Evolutionary conservation across 805 yeast genomes (phyloP), one percentile per base, ranked within the genome.

Genomic region (Millerozyma miso): DNA sequence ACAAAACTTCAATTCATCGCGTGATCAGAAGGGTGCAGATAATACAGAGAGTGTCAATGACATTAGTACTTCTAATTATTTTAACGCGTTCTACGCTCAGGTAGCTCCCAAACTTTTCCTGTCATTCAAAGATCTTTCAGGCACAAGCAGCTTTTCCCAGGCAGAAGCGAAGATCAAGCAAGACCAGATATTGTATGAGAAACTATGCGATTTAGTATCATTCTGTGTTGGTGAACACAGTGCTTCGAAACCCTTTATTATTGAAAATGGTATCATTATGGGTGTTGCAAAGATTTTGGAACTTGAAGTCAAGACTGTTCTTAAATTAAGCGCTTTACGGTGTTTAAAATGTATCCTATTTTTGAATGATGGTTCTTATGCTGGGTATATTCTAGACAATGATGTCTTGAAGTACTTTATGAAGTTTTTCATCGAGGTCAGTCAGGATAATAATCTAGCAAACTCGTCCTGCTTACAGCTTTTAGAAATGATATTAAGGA

Each of bases 391-490:
- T 40, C 69, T 85, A 14, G 69, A 78, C 13, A 67, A 79, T 43
- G 73, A 79, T 38, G 57, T 83, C 4, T 67, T 83, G 41, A 69
- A 63, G 3, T 64, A 69, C 16, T 69, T 82, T 29, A 71, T 86
- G 43, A 55, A 59, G 1, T 65, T 79, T 38, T 68, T 85, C 47
- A 62, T 67, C 17, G 73, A 67, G 12, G 75, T 79, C 7, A 66
- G 73, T 4, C 62, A 68, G 23, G 62, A 63, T 32, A 80, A 85
- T 56, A 85, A 82, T 55, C 63, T 89, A 45, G 74, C 85, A 2
- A 85, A 80, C 54, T 88, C 97, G 0, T 76, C 90, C 4, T 76
- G 91, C 48, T 67, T 88, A 37, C 89, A 85, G 56, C 67, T 90
- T 17, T 65, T 82, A 29, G 84, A 79, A 51, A 67, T 73, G 16